Percentiles rank a stretch among this genome's conserved stretches.
Conservation (phyloP, 164 flowering plant species). For the Echeveria elegans region DNA sequence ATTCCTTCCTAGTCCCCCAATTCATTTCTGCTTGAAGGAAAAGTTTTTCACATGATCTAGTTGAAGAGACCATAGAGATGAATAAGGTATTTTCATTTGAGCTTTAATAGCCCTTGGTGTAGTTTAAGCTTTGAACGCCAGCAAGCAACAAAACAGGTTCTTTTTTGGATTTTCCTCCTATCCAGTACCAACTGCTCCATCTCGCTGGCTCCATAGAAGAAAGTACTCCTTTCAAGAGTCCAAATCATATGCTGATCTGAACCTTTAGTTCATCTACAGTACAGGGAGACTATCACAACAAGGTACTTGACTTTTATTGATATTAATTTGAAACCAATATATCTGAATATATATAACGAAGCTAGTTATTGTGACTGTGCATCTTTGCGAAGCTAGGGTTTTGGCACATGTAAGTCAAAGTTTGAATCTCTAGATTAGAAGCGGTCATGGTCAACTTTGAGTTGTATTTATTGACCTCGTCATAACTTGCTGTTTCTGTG, state of each 20-base stretch:
- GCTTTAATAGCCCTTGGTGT: not conserved
- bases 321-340: not conserved
- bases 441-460: not conserved
- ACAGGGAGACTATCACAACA: not conserved
- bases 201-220: not conserved
- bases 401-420: not conserved
- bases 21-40: slow-evolving; percentile 8
- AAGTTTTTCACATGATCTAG: not conserved
- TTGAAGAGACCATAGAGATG: not conserved
- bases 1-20: not conserved
- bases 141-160: not conserved
- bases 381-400: not conserved
- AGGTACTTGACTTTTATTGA: not conserved
- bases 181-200: no score
- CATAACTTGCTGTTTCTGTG: not conserved
- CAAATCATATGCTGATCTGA: not conserved
- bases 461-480: not conserved
- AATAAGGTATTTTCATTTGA: not conserved
- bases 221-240: not conserved
- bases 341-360: not conserved
- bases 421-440: not conserved
- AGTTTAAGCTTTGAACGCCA: not conserved
- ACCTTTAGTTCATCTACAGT: not conserved
- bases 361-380: not conserved
- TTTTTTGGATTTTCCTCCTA: not conserved